Evolutionary conservation across 2,329 filamentous ascomycete species (phyloP).

Genomic region (Fulvia fulva): DNA sequence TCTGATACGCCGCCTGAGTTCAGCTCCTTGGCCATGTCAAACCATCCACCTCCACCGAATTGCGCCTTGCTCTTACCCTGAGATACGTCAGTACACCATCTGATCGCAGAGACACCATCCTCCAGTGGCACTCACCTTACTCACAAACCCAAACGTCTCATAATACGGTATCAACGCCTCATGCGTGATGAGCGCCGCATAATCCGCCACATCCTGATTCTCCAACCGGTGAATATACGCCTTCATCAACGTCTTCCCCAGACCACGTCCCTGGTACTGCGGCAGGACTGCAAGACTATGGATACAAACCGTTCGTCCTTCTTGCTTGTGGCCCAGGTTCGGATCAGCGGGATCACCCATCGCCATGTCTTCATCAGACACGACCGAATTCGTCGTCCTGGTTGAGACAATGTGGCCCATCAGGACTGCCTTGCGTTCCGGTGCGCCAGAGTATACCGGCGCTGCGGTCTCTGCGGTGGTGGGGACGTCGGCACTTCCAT

Average conservation of each 20-base stretch:
- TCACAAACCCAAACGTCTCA: conserved; percentile 67
- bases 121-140: conserved; percentile 37
- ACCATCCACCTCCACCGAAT: conserved; percentile 78
- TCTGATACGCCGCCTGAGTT: conserved; percentile 1
- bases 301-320: conserved; percentile 70
- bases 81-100: not conserved
- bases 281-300: conserved; percentile 80
- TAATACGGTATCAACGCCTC: conserved; percentile 73
- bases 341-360: conserved; percentile 43
- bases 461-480: conserved; percentile 54
- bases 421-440: conserved; percentile 59
- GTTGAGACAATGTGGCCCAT: conserved; percentile 77
- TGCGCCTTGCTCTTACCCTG: conserved; percentile 62
- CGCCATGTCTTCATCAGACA: conserved; percentile 75
- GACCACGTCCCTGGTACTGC: conserved; percentile 66
- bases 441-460: conserved; percentile 57
- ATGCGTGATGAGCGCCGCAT: conserved; percentile 72
- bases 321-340: conserved; percentile 66
- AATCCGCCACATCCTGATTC: conserved; percentile 64
- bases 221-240: conserved; percentile 74
- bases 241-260: conserved; percentile 70
- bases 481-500: conserved; percentile 53
- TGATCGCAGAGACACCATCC: not conserved
- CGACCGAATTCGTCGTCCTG: conserved; percentile 57
- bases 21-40: conserved; percentile 64